Conservation (phyloP, 805 yeast species). For the Wickerhamomyces mucosus region DNA sequence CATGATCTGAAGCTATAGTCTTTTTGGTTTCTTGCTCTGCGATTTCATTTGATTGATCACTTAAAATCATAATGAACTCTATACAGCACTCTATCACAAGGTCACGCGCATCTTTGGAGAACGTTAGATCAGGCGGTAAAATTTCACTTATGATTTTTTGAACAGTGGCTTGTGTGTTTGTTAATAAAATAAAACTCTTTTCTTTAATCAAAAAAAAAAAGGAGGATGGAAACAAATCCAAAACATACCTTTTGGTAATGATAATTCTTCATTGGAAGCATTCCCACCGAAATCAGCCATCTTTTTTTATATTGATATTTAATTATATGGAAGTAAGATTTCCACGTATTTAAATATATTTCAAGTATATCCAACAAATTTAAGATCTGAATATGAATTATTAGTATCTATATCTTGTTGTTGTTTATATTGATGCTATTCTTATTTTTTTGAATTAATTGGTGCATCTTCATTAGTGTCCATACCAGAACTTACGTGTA, state of each 20-base stretch:
- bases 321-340: too few species aligned
- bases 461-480: too few species aligned
- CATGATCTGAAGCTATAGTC: constrained; percentile 95
- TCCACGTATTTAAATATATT: too few species aligned
- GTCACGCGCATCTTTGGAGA: constrained; percentile 89
- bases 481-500: too few species aligned
- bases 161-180: constrained; percentile 77
- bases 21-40: constrained; percentile 95
- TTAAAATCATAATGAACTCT: constrained; percentile 88
- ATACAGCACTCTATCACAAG: constrained; percentile 94
- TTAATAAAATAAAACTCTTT: constrained; percentile 9
- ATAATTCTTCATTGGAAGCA: constrained; percentile 27
- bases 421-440: too few species aligned
- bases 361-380: too few species aligned
- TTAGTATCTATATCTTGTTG: too few species aligned
- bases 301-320: neutral
- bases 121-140: constrained; percentile 77
- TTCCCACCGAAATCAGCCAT: constrained; percentile 17
- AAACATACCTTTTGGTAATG: constrained; percentile 32
- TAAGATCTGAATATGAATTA: too few species aligned
- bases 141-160: constrained; percentile 91
- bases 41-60: constrained; percentile 90
- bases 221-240: neutral
- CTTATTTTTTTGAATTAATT: too few species aligned
- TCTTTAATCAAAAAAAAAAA: neutral